Evolutionary conservation across 83 land plant genomes (phyloP).

Genomic region (Picea mariana): DNA sequence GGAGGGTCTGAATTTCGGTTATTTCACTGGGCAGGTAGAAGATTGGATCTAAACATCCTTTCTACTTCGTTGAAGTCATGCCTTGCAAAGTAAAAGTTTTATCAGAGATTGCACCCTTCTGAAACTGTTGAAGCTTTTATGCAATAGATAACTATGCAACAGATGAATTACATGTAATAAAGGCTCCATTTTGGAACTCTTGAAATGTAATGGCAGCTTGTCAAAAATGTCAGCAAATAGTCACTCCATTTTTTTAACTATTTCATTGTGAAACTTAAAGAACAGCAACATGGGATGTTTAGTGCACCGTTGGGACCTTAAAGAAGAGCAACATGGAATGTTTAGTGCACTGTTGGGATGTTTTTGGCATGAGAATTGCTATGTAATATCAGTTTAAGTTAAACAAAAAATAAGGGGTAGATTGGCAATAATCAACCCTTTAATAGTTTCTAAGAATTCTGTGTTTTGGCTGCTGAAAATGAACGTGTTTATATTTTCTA

Average conservation of each 20-base stretch:
- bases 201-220: background rate
- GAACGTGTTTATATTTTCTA: no score
- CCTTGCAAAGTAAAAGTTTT: background rate
- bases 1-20: background rate
- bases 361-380: no score
- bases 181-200: background rate
- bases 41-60: background rate
- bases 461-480: no score
- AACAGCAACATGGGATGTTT: background rate
- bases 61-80: conserved; percentile 3
- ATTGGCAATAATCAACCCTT: no score
- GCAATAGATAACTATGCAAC: background rate
- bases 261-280: background rate
- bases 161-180: background rate
- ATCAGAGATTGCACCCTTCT: no score
- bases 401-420: no score
- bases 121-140: background rate
- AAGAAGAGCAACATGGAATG: background rate
- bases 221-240: background rate
- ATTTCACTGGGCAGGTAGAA: conserved; percentile 12
- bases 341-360: background rate
- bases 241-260: background rate
- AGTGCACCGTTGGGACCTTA: background rate
- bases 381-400: no score
- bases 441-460: no score